Evolutionary conservation across 2,329 filamentous ascomycete species (phyloP).

Genomic region (Reticulascus tulasneorum): DNA sequence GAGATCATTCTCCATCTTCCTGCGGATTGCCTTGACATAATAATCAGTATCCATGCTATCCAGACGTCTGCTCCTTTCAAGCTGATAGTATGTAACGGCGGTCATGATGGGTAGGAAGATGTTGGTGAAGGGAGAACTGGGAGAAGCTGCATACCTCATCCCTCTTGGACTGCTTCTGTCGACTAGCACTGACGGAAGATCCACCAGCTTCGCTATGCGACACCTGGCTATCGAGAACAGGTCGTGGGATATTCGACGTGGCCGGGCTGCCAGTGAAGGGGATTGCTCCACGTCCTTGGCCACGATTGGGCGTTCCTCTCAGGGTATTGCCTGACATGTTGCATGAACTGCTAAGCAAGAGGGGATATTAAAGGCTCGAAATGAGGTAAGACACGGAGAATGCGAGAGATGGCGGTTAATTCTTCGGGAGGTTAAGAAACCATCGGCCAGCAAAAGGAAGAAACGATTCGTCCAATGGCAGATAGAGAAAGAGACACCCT

Average conservation of each 20-base stretch:
- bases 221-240: constrained; percentile 57
- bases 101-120: constrained; percentile 2
- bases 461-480: background rate
- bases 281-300: constrained; percentile 53
- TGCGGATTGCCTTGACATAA: constrained; percentile 75
- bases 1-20: constrained; percentile 95
- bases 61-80: constrained; percentile 11
- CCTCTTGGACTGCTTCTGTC: constrained; percentile 93
- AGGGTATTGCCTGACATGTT: constrained; percentile 61
- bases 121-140: background rate
- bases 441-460: background rate
- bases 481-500: too few species aligned
- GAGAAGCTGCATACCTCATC: constrained; percentile 74
- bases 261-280: constrained; percentile 60
- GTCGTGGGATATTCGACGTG: constrained; percentile 67
- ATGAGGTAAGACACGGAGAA: too few species aligned
- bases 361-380: background rate
- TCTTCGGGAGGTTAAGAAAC: background rate
- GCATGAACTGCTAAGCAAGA: constrained; percentile 21
- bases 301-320: constrained; percentile 65
- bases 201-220: constrained; percentile 54
- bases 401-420: background rate
- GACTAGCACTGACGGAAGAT: constrained; percentile 83
- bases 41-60: constrained; percentile 26
- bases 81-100: constrained; percentile 13